A percentile compares a stretch with the other conserved stretches of the same genome.
phyloP scores from a whole-genome alignment of 331 rosid genomes.

The Rhamnella rubrinervis region DNA sequence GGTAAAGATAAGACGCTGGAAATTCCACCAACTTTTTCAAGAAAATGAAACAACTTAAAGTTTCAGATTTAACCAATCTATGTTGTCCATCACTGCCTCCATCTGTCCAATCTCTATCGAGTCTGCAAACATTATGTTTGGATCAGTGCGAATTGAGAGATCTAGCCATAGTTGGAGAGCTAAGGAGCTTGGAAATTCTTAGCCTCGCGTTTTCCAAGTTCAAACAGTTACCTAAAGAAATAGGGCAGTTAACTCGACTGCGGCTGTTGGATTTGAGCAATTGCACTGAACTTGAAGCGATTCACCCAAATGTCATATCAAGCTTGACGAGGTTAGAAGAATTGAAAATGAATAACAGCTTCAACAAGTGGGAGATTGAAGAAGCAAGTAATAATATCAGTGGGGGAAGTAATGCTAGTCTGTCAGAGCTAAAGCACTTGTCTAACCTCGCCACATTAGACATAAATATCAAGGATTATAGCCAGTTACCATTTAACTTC shows the following conservation, averaged over 20 bases:
- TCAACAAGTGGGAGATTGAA: slow-evolving; percentile 21
- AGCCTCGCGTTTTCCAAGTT: slow-evolving; percentile 25
- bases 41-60: slow-evolving; percentile 18
- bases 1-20: slow-evolving; percentile 7
- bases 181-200: slow-evolving; percentile 40
- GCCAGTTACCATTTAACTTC: not conserved
- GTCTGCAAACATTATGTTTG: slow-evolving; percentile 32
- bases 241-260: slow-evolving; percentile 23
- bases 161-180: slow-evolving; percentile 31
- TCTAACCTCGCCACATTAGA: not conserved
- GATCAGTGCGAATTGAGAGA: slow-evolving; percentile 30
- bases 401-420: not conserved
- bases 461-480: no score
- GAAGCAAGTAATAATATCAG: no score
- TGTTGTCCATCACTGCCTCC: slow-evolving; percentile 31
- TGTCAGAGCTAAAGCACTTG: not conserved
- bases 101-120: slow-evolving; percentile 26
- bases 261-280: slow-evolving; percentile 36
- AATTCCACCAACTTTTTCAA: slow-evolving; percentile 24
- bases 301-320: slow-evolving; percentile 28
- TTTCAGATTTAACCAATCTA: not conserved
- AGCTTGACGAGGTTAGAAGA: slow-evolving; percentile 38
- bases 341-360: slow-evolving; percentile 29
- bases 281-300: slow-evolving; percentile 22
- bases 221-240: slow-evolving; percentile 25